Conservation (phyloP, 2,329 filamentous ascomycete genomes). For the Aspergillus pseudoglaucus region DNA sequence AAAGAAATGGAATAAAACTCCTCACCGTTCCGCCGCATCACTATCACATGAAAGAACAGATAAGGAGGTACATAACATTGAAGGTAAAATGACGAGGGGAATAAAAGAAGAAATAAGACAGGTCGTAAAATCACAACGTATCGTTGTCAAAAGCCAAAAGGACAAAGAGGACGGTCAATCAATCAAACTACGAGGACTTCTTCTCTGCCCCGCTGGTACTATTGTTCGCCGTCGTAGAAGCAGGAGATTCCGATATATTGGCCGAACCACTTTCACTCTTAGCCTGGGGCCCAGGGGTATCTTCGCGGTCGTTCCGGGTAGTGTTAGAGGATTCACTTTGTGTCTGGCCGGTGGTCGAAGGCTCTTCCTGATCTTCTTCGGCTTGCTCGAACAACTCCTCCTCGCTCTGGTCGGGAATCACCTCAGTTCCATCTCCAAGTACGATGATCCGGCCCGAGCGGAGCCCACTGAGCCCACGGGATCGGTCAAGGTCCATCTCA, state of each 20-base stretch:
- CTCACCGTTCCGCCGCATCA: not conserved
- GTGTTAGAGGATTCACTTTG: conserved; percentile 50
- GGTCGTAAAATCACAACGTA: conserved; percentile 3
- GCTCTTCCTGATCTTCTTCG: conserved; percentile 69
- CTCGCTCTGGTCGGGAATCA: conserved; percentile 81
- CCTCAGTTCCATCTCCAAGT: conserved; percentile 89
- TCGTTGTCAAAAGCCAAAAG: conserved; percentile 12
- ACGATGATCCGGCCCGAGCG: conserved; percentile 81
- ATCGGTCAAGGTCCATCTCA: conserved; percentile 44
- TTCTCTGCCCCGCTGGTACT: conserved; percentile 13
- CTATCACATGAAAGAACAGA: conserved; percentile 9
- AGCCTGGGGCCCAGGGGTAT: conserved; percentile 45
- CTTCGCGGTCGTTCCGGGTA: conserved; percentile 42
- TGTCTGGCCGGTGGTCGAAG: conserved; percentile 65
- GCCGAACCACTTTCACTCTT: conserved; percentile 23
- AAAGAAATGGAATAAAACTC: conserved; percentile 8
- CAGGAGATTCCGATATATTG: conserved; percentile 32
- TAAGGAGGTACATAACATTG: conserved; percentile 10
- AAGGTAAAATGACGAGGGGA: conserved; percentile 6
- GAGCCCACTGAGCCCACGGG: conserved; percentile 63
- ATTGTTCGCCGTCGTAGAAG: conserved; percentile 25
- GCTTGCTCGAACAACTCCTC: conserved; percentile 91
- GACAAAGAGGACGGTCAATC: conserved; percentile 8
- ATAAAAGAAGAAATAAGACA: conserved; percentile 6
- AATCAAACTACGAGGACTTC: conserved; percentile 19